Evolutionary conservation across 2,329 filamentous ascomycete genomes (phyloP).

Genomic region (Claviceps lovelessii): DNA sequence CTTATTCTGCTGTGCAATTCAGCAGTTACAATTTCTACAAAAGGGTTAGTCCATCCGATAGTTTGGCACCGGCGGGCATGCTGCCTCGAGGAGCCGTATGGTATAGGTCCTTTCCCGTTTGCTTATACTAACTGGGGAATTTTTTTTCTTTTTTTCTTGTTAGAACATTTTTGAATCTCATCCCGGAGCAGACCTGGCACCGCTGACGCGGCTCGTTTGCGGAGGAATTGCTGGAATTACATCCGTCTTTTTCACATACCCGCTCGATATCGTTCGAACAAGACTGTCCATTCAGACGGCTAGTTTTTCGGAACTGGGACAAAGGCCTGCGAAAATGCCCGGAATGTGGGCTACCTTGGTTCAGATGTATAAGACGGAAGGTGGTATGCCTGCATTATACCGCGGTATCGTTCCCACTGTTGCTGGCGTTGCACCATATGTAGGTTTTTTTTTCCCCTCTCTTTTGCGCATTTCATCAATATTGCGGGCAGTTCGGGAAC

Average conservation of each 20-base stretch:
- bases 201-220: conserved; percentile 67
- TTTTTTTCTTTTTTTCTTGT: no score
- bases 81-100: neutral
- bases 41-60: conserved; percentile 40
- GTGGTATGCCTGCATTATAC: conserved; percentile 74
- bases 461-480: no score
- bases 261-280: conserved; percentile 92
- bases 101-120: neutral
- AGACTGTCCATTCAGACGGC: conserved; percentile 93
- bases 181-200: conserved; percentile 58
- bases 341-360: conserved; percentile 83
- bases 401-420: conserved; percentile 88
- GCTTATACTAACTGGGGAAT: neutral
- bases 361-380: conserved; percentile 82
- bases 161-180: conserved; percentile 61
- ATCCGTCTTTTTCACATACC: conserved; percentile 88
- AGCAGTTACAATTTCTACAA: conserved; percentile 98
- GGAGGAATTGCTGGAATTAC: conserved; percentile 88
- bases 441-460: conserved; percentile 25
- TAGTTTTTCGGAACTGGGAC: conserved; percentile 69
- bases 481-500: neutral
- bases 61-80: no score
- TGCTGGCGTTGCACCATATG: conserved; percentile 89
- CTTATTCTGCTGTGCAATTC: conserved; percentile 96
- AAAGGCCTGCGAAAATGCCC: conserved; percentile 53